Conservation (phyloP, 176 grass and related monocot genomes). For the Eleusine coracana region DNA sequence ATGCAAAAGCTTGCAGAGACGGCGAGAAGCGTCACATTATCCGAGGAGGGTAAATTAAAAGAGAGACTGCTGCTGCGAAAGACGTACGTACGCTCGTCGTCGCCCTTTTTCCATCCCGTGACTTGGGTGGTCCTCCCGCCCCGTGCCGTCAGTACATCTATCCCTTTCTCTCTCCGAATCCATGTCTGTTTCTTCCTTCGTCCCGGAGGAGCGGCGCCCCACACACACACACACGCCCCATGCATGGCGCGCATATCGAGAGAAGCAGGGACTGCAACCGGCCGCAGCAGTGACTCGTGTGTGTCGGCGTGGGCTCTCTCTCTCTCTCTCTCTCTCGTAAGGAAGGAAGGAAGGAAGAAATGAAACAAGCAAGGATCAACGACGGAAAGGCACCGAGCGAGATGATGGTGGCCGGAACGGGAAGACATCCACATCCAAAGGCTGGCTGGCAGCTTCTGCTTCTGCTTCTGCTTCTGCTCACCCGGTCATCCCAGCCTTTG, state of each 20-base stretch:
- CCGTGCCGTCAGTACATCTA: background rate
- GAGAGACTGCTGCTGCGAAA: no score
- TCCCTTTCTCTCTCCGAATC: conserved; percentile 43
- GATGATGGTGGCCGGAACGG: background rate
- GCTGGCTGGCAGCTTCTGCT: conserved; percentile 4
- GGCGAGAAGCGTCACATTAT: background rate
- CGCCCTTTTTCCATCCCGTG: conserved; percentile 39
- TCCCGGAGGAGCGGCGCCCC: background rate
- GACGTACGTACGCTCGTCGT: background rate
- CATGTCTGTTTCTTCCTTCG: conserved; percentile 25
- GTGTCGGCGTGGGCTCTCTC: background rate
- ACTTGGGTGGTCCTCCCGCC: conserved; percentile 48
- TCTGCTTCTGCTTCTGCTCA: conserved; percentile 19
- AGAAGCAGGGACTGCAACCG: background rate
- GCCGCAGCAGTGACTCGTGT: conserved; percentile 25
- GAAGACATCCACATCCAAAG: conserved; percentile 21
- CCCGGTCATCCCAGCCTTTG: background rate
- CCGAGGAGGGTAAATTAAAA: background rate
- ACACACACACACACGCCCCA: background rate
- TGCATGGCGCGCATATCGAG: conserved; percentile 33
- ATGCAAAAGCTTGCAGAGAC: background rate
- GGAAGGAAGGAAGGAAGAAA: no score
- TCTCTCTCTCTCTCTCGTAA: no score
- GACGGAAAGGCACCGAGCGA: background rate
- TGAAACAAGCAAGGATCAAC: conserved; percentile 10